Base-by-base conservation (phyloP, 352 stramenopile genomes). In the Phytophthora pluvialis region DNA sequence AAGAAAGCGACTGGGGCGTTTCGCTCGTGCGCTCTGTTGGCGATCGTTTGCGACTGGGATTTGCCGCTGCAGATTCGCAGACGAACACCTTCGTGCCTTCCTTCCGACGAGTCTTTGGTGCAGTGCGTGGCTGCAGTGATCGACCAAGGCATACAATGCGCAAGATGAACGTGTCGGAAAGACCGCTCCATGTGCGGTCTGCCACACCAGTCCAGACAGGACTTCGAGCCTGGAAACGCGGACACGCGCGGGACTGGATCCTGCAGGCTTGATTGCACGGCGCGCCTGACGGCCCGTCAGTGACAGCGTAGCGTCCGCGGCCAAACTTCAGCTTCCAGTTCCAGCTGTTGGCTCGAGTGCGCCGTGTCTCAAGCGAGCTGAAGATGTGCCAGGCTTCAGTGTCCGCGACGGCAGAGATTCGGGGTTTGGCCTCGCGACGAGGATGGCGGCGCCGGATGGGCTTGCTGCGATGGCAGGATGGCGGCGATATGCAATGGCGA, bases 281-380 rank as follows among this genome's bases (percentile, higher is more conserved):
- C 21, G 39, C n/a, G n/a, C 39, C n/a, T 44, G 21, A 21, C 21
- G 21, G 21, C 21, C 21, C 21, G 21, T 21, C 21, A 21, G 21
- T 44, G 38, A 42, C 36, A 42, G 13, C 36, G 5, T 18, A 3
- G 21, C 45, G 21, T 9, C 44, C 18, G 15, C 1, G 5, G 0
- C 42, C 42, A 60, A 60, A 60, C 48, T 66, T 66, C 58, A 66
- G 58, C 18, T 60, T 66, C 58, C 38, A 66, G 58, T 42, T 52
- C 46, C 47, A 60, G 16, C 36, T 65, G 47, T 40, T 28, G 21
- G 21, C 21, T 42, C 56, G 26, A 18, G 29, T 15, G 28, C 31
- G 40, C 32, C 32, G 29, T 54, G 58, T 60, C 40, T 53, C 58
- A 60, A 40, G 31, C 13, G 21, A 21, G 21, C 21, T 21, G 29